These are phyloP conservation scores for Coemansia sp. DNA, from an alignment of 192 early-diverging fungal genomes.

Conservation along the genomic window DNA sequence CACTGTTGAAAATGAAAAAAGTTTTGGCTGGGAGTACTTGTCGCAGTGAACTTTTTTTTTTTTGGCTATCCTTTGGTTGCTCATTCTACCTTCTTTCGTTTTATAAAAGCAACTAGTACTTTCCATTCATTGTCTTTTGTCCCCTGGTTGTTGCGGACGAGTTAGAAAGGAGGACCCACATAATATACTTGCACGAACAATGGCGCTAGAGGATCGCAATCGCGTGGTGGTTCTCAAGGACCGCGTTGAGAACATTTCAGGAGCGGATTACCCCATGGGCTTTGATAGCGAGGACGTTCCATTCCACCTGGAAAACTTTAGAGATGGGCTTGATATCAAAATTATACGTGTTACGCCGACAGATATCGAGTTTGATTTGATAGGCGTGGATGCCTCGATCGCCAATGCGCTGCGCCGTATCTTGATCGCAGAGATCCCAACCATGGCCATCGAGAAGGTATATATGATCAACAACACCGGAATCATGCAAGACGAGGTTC, in stretches of 20 bases:
- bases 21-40: neutral
- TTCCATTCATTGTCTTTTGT: no score
- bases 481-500: slow-evolving; percentile 89
- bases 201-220: slow-evolving; percentile 52
- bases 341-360: slow-evolving; percentile 41
- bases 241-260: slow-evolving; percentile 53
- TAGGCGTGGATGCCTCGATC: slow-evolving; percentile 88
- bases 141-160: neutral
- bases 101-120: no score
- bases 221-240: slow-evolving; percentile 51
- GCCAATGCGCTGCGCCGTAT: slow-evolving; percentile 93
- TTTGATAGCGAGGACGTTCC: slow-evolving; percentile 26
- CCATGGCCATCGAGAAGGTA: slow-evolving; percentile 96
- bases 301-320: slow-evolving; percentile 32
- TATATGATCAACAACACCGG: slow-evolving; percentile 90
- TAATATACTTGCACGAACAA: slow-evolving; percentile 12
- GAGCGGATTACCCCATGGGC: slow-evolving; percentile 49
- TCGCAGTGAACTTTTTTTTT: no score
- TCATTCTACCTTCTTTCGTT: no score
- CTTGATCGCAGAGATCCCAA: slow-evolving; percentile 93
- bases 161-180: neutral
- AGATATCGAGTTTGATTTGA: slow-evolving; percentile 94
- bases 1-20: neutral
- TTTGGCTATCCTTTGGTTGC: no score
- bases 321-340: slow-evolving; percentile 42